Conservation (phyloP, 1,139 yeast species). For the Nakaseomyces nivariensis region DNA sequence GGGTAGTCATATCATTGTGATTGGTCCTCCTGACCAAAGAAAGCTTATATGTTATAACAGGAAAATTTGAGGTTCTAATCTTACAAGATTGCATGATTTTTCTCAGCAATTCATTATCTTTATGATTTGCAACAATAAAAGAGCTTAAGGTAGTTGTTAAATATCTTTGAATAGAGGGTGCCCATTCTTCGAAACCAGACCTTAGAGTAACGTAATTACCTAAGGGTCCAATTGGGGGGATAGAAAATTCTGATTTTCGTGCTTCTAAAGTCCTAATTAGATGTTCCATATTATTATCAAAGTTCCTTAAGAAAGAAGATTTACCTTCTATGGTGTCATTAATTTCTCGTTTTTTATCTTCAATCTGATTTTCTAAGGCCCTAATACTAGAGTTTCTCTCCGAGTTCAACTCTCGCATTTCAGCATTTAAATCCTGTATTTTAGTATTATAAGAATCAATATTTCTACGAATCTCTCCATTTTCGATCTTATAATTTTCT, state of each 20-base stretch:
- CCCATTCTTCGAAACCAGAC: conserved; percentile 48
- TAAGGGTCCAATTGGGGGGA: conserved; percentile 72
- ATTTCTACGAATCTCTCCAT: conserved; percentile 6
- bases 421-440: conserved; percentile 13
- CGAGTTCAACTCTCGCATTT: conserved; percentile 10
- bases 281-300: conserved; percentile 37
- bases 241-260: conserved; percentile 32
- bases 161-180: conserved; percentile 47
- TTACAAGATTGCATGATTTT: conserved; percentile 34
- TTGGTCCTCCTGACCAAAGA: background rate
- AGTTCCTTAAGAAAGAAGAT: conserved; percentile 31
- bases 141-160: conserved; percentile 44
- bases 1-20: background rate
- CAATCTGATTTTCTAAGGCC: conserved; percentile 10
- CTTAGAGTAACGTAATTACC: conserved; percentile 57
- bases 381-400: conserved; percentile 12
- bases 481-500: conserved; percentile 11
- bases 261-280: conserved; percentile 37
- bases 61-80: conserved; percentile 18
- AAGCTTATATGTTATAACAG: conserved; percentile 48
- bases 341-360: conserved; percentile 12
- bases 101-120: conserved; percentile 47
- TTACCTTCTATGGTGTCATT: conserved; percentile 14
- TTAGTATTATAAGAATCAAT: conserved; percentile 12
- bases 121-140: conserved; percentile 56